Evolutionary conservation across 2,329 filamentous ascomycete genomes (phyloP).

Genomic region (Cyclaneusma minus): DNA sequence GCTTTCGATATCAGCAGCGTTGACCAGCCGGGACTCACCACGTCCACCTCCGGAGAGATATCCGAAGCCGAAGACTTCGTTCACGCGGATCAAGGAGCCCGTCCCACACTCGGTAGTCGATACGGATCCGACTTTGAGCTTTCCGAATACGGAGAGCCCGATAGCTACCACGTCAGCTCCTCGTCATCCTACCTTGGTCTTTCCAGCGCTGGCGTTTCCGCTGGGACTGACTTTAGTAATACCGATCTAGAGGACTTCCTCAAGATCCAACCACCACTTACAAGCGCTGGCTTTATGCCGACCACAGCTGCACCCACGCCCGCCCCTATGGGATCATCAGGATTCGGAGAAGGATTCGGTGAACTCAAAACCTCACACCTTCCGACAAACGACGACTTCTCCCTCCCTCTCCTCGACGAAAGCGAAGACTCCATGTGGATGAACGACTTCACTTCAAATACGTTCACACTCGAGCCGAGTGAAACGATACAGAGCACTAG

Average conservation of each 20-base stretch:
- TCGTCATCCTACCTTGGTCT: slow-evolving; percentile 31
- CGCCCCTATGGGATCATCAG: slow-evolving; percentile 2
- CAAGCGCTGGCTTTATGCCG: not conserved
- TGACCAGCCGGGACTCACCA: slow-evolving; percentile 39
- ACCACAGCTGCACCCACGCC: slow-evolving; percentile 8
- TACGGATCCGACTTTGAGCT: slow-evolving; percentile 21
- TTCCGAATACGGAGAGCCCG: slow-evolving; percentile 24
- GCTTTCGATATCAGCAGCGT: slow-evolving; percentile 37
- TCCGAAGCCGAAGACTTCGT: slow-evolving; percentile 48
- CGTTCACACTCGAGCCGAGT: slow-evolving; percentile 5
- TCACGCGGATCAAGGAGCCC: slow-evolving; percentile 16
- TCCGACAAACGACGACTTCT: slow-evolving; percentile 23
- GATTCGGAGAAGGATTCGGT: slow-evolving; percentile 6
- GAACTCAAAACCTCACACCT: slow-evolving; percentile 13
- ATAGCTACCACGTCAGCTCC: slow-evolving; percentile 32
- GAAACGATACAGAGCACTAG: slow-evolving; percentile 2
- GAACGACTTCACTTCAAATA: slow-evolving; percentile 18
- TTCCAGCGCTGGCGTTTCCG: slow-evolving; percentile 27
- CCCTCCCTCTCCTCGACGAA: slow-evolving; percentile 29
- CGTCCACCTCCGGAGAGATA: slow-evolving; percentile 50
- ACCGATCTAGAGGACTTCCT: slow-evolving; percentile 42
- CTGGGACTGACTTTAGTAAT: slow-evolving; percentile 29
- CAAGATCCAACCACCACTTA: slow-evolving; percentile 25
- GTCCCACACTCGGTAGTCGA: slow-evolving; percentile 21
- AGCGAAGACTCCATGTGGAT: slow-evolving; percentile 29